These are phyloP conservation scores for Neopestalotiopsis sp. DNA, from an alignment of 2,329 filamentous ascomycete species.

Conservation along the genomic window DNA sequence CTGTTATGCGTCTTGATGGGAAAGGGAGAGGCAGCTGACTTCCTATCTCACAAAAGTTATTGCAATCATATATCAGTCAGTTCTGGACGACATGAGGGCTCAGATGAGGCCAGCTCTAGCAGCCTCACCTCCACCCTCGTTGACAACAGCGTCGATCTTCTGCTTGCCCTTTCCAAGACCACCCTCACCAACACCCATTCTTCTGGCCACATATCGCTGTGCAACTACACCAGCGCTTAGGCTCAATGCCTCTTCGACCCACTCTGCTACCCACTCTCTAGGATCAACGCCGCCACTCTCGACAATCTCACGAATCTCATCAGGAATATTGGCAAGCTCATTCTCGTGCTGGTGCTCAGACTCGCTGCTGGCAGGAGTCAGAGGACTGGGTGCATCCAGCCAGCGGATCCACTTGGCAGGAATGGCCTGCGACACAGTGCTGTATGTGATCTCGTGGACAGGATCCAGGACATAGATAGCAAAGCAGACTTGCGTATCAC, in stretches of 20 bases:
- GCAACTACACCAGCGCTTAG: constrained; percentile 85
- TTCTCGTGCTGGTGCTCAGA: constrained; percentile 46
- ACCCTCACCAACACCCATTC: constrained; percentile 95
- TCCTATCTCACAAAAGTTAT: background rate
- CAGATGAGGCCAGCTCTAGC: constrained; percentile 63
- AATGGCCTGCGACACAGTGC: constrained; percentile 80
- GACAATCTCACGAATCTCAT: constrained; percentile 87
- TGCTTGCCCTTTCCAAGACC: constrained; percentile 67
- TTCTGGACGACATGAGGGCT: constrained; percentile 15
- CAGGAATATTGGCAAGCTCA: constrained; percentile 62
- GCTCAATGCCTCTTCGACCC: constrained; percentile 87
- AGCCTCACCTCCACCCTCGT: constrained; percentile 64
- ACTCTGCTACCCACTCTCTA: constrained; percentile 95
- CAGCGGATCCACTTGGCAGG: constrained; percentile 88
- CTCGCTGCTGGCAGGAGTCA: constrained; percentile 60
- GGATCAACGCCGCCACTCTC: constrained; percentile 80
- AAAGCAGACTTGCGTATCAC: constrained; percentile 72
- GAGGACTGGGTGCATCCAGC: constrained; percentile 77
- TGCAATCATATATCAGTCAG: background rate
- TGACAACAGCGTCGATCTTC: constrained; percentile 59
- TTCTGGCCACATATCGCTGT: constrained; percentile 89
- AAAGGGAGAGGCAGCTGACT: background rate
- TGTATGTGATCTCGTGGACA: constrained; percentile 88
- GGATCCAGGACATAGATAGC: constrained; percentile 86
- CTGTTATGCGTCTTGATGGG: background rate